Base-by-base conservation (phyloP, 2,329 filamentous ascomycete species). In the Hymenoscyphus linearis region DNA sequence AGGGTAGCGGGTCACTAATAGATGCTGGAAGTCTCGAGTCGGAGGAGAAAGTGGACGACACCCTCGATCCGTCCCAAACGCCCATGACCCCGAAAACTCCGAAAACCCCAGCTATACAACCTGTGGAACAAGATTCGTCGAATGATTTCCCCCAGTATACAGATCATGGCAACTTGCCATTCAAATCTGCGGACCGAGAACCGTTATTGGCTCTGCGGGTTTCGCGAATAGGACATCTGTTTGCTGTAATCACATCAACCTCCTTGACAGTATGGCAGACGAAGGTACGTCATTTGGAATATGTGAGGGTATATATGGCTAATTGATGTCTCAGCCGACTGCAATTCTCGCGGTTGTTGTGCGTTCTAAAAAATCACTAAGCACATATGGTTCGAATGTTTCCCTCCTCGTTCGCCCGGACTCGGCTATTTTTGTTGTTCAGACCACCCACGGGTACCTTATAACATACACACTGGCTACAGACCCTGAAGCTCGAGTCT, bases 211-310 rank as follows among this genome's bases (percentile, higher is more conserved):
- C 90, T 6, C 79, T 96, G 59, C 85, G 86, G 65, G 84, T 92
- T 47, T 90, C 93, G 2, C 85, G 93, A 52, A 87, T 84, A 60
- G 93, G 93, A 47, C 88, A 93, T 70, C 78, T 89, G 64, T 97
- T 99, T 76, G 90, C 90, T 57, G 91, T 91, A 54, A 91, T 97
- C 71, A 97, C 93, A 0, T 79, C 84, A 4, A 90, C 90, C 1
- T 89, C 90, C 13, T 85, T 99, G 74, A 91, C 90, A n/a, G 82
- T 99, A 67, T 99, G 95, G 95, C 95, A 99, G 77, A 93, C 91
- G 60, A 93, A 93, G 83, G 91, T 92, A 81, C 63, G 80, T 70
- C 55, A 57, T 35, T 55, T 22, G 52, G 6, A 52, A 18, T 55
- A 27, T 58, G 36, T 35, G 26, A 58, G 18, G 6, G 18, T 22